These are phyloP conservation scores for Alternaria panax DNA, from an alignment of 2,329 filamentous ascomycete genomes.

Conservation along the genomic window DNA sequence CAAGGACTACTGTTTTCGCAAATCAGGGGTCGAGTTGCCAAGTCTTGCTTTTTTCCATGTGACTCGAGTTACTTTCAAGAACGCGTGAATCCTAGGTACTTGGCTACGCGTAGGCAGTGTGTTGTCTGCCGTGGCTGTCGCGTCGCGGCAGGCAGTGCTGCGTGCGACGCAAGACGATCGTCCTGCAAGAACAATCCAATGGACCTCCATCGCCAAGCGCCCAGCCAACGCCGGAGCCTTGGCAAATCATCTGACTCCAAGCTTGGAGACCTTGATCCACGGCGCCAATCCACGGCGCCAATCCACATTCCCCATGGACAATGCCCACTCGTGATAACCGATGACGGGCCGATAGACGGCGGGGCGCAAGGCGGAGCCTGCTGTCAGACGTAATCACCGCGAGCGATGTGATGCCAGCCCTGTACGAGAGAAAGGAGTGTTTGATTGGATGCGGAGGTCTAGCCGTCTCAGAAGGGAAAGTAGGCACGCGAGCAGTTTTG, in stretches of 20 bases:
- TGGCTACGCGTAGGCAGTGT: constrained; percentile 6
- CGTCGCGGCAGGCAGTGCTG: constrained; percentile 2
- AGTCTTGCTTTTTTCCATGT: background rate
- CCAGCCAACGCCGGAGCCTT: background rate
- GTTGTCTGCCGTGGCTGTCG: background rate
- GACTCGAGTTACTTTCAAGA: background rate
- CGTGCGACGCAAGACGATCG: constrained; percentile 1
- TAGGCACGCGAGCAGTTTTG: constrained; percentile 2
- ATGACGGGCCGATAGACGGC: constrained; percentile 8
- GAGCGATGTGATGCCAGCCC: background rate
- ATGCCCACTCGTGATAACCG: background rate
- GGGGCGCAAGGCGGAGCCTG: background rate
- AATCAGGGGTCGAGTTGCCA: background rate
- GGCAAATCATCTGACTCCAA: background rate
- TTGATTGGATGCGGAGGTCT: background rate
- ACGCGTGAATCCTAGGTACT: background rate
- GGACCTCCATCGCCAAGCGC: background rate
- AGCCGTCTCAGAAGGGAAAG: constrained; percentile 5
- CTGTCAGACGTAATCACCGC: constrained; percentile 7
- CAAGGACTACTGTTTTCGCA: background rate
- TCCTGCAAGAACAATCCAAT: background rate
- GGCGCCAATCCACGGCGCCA: background rate
- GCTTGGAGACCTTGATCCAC: background rate
- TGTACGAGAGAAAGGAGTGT: background rate
- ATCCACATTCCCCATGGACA: background rate